phyloP scores from a whole-genome alignment of 805 yeast genomes.

The Isabelozyma pseudorhagii region DNA sequence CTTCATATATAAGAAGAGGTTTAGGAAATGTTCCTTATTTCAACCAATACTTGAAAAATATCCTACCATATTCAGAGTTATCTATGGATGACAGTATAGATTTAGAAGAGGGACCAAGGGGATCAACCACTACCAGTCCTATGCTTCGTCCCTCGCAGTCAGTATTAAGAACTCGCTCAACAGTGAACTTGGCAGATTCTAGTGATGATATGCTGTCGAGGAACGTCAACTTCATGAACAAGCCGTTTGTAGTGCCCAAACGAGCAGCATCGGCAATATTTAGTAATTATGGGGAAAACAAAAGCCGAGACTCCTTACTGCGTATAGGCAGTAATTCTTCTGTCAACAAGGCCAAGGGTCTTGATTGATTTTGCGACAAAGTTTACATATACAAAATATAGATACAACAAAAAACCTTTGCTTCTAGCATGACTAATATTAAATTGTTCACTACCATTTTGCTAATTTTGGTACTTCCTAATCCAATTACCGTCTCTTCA shows the following conservation, averaged over 20 bases:
- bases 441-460: neutral
- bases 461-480: neutral
- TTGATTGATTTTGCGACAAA: neutral
- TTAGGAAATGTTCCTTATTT: constrained; percentile 21
- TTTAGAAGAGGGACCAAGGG: constrained; percentile 33
- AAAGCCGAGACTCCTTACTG: constrained; percentile 24
- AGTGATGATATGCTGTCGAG: constrained; percentile 3
- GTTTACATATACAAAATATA: neutral
- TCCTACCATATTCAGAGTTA: constrained; percentile 14
- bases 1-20: constrained; percentile 8
- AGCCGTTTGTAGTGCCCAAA: constrained; percentile 34
- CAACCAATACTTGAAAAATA: constrained; percentile 8
- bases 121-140: constrained; percentile 15
- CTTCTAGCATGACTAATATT: neutral
- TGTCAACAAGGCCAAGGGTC: constrained; percentile 6
- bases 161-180: constrained; percentile 36
- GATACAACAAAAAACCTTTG: neutral
- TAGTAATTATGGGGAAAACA: constrained; percentile 9
- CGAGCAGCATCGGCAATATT: constrained; percentile 7
- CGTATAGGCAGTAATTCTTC: constrained; percentile 16
- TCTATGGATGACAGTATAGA: constrained; percentile 18
- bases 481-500: neutral
- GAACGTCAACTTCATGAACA: constrained; percentile 28
- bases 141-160: constrained; percentile 10
- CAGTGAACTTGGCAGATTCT: constrained; percentile 23